Conservation (phyloP, 352 stramenopile genomes). For the Phytopythium kandeliae region DNA sequence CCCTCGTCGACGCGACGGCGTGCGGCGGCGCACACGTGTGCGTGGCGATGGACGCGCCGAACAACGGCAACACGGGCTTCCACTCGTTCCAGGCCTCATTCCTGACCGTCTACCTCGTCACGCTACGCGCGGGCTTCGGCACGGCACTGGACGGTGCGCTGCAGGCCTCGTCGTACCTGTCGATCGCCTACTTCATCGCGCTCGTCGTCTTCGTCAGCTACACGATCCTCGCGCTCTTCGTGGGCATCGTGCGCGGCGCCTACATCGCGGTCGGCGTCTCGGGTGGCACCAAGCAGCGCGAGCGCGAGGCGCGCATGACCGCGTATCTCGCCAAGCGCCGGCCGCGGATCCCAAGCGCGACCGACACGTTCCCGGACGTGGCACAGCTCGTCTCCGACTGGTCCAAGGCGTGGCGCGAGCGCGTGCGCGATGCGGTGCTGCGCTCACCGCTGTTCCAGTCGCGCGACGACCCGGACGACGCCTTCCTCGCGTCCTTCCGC, state of each 20-base stretch:
- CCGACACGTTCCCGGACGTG: conserved; percentile 55
- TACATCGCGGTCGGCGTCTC: conserved; percentile 68
- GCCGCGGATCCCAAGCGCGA: conserved; percentile 47
- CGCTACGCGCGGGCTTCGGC: conserved; percentile 69
- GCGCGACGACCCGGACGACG: conserved; percentile 38
- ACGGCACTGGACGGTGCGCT: conserved; percentile 65
- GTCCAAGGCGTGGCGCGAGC: conserved; percentile 19
- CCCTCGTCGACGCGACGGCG: background rate
- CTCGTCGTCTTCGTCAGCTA: conserved; percentile 82
- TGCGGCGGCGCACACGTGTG: conserved; percentile 29
- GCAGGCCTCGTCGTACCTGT: conserved; percentile 66
- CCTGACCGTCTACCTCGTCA: conserved; percentile 76
- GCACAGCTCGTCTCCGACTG: conserved; percentile 38
- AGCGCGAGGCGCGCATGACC: conserved; percentile 22
- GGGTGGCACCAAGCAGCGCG: conserved; percentile 17
- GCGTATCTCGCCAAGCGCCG: conserved; percentile 45
- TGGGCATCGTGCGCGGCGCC: conserved; percentile 76
- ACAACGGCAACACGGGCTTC: conserved; percentile 75
- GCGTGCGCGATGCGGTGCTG: conserved; percentile 26
- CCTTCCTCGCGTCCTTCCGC: conserved; percentile 50
- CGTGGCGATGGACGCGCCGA: conserved; percentile 47
- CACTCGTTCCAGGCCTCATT: conserved; percentile 83
- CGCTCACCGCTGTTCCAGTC: conserved; percentile 45
- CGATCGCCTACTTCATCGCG: conserved; percentile 76
- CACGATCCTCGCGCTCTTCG: conserved; percentile 80